Evolutionary conservation across 139 green algal species (phyloP).

Genomic region (Yamagishiella unicocca): DNA sequence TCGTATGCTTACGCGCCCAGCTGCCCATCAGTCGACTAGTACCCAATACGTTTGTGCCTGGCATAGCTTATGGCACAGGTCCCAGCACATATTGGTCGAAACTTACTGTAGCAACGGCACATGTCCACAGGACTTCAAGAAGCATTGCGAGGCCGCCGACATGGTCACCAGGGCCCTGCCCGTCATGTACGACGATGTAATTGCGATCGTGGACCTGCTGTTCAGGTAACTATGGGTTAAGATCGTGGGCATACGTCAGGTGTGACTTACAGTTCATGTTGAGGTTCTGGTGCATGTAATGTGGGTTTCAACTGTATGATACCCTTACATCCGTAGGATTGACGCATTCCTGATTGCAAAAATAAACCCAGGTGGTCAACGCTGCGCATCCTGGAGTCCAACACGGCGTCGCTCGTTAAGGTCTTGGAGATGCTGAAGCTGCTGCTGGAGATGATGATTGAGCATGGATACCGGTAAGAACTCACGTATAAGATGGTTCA

Average conservation of each 20-base stretch:
- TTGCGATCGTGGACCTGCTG: conserved; percentile 68
- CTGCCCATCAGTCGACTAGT: not conserved
- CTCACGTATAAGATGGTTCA: no score
- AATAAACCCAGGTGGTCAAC: conserved; percentile 54
- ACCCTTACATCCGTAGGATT: no score
- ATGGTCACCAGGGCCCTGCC: conserved; percentile 51
- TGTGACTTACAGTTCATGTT: conserved; percentile 9
- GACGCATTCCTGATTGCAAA: no score
- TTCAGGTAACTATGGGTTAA: conserved; percentile 38
- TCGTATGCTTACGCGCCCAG: no score
- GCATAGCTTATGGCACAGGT: no score
- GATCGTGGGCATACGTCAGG: not conserved
- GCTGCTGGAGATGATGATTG: conserved; percentile 69
- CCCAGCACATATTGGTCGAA: no score
- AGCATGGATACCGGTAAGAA: conserved; percentile 47
- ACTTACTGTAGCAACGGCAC: no score
- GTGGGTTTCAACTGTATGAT: no score
- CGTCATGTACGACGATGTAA: conserved; percentile 55
- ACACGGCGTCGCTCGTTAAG: conserved; percentile 82
- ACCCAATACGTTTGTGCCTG: no score
- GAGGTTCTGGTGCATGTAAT: conserved; percentile 3
- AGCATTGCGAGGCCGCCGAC: conserved; percentile 85
- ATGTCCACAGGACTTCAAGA: conserved; percentile 83
- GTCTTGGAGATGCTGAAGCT: conserved; percentile 79
- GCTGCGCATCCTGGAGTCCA: conserved; percentile 88